These are phyloP conservation scores for Trametes meyenii DNA, from an alignment of 768 basidiomycete species.

Conservation along the genomic window DNA sequence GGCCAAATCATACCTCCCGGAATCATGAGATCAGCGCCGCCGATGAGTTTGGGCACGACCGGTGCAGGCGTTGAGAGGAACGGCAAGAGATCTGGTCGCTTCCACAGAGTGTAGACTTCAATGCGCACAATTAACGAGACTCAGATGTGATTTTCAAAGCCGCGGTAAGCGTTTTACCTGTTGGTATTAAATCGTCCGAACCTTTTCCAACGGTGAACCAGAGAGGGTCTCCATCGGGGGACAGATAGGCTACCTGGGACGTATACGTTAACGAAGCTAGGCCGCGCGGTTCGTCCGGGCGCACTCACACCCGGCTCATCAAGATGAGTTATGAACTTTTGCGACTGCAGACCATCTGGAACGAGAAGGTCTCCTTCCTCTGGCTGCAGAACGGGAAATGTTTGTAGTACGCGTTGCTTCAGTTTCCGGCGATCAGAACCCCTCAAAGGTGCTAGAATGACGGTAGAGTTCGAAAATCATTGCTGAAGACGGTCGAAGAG, in stretches of 20 bases:
- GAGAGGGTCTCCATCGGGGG: slow-evolving; percentile 67
- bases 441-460: slow-evolving; percentile 57
- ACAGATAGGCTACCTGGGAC: slow-evolving; percentile 62
- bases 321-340: slow-evolving; percentile 68
- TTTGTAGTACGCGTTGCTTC: slow-evolving; percentile 55
- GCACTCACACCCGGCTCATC: slow-evolving; percentile 65
- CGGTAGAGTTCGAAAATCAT: neutral
- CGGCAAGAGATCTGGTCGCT: slow-evolving; percentile 66
- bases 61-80: slow-evolving; percentile 69
- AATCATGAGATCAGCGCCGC: slow-evolving; percentile 89
- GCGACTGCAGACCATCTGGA: slow-evolving; percentile 69
- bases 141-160: neutral
- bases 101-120: slow-evolving; percentile 78
- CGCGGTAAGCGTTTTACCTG: slow-evolving; percentile 39
- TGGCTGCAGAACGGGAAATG: slow-evolving; percentile 46
- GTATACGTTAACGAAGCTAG: neutral
- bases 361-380: slow-evolving; percentile 73
- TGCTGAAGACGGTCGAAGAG: no score
- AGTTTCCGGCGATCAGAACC: slow-evolving; percentile 76
- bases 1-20: slow-evolving; percentile 67
- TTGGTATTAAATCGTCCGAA: slow-evolving; percentile 71
- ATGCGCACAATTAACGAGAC: neutral
- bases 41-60: slow-evolving; percentile 70
- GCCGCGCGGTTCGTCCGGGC: no score
- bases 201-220: slow-evolving; percentile 80